These are phyloP conservation scores for Fusarium nodosum DNA, from an alignment of 2,329 filamentous ascomycete species.

Conservation along the genomic window DNA sequence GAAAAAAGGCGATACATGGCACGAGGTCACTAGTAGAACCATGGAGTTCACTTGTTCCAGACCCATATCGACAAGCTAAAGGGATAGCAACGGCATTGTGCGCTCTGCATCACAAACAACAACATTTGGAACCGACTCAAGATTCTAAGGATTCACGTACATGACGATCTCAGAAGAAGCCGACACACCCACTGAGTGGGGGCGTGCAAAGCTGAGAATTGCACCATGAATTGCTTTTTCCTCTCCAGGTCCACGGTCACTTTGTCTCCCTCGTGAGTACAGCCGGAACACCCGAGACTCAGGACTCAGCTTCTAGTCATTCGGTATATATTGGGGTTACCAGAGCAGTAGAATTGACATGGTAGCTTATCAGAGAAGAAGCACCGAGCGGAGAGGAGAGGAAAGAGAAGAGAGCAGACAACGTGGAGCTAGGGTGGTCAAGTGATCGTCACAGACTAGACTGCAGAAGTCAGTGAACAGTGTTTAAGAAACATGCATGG, in stretches of 20 bases:
- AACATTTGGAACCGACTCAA: conserved; percentile 17
- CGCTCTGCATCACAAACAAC: conserved; percentile 13
- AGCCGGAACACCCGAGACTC: conserved; percentile 10
- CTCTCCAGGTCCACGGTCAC: conserved; percentile 1
- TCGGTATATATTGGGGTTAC: not conserved
- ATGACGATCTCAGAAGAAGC: conserved; percentile 22
- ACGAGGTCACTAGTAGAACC: conserved; percentile 18
- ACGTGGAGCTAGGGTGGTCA: conserved; percentile 25
- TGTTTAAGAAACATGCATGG: conserved; percentile 18
- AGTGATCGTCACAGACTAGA: conserved; percentile 24
- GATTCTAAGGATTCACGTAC: conserved; percentile 13
- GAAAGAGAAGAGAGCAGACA: conserved; percentile 18
- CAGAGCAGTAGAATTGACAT: conserved; percentile 15
- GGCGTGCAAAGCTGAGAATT: conserved; percentile 24
- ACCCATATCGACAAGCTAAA: conserved; percentile 15
- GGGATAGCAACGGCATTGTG: conserved; percentile 37
- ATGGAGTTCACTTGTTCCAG: conserved; percentile 12
- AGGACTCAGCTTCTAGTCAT: conserved; percentile 6
- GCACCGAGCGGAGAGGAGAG: not conserved
- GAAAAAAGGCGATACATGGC: conserved; percentile 34
- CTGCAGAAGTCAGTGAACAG: conserved; percentile 13
- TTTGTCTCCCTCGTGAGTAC: conserved; percentile 28
- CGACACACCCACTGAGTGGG: conserved; percentile 24
- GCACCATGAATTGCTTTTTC: conserved; percentile 40
- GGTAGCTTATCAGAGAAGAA: conserved; percentile 26